Evolutionary conservation across 148 eudicot genomes (phyloP).

Genomic region (Cornus suecica): DNA sequence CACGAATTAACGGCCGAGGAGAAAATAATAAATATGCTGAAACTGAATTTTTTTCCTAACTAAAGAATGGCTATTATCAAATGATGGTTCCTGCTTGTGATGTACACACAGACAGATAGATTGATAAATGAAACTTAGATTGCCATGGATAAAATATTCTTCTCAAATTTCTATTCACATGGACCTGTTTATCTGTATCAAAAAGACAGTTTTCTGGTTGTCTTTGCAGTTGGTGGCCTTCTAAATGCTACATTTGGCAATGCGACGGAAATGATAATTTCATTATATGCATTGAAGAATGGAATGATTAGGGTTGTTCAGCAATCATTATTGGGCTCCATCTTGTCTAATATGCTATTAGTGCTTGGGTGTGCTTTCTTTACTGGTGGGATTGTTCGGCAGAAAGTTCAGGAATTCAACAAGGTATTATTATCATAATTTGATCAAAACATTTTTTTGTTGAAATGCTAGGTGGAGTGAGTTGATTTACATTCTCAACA

Average conservation of each 20-base stretch:
- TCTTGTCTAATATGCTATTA: conserved; percentile 89
- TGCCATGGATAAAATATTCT: background rate
- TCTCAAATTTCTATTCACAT: background rate
- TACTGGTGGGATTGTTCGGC: conserved; percentile 76
- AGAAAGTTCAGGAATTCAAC: conserved; percentile 69
- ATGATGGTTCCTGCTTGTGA: no score
- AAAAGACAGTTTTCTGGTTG: conserved; percentile 18
- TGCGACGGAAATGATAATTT: conserved; percentile 98
- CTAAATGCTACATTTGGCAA: conserved; percentile 98
- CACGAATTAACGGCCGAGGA: no score
- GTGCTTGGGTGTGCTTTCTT: conserved; percentile 98
- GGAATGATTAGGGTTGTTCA: conserved; percentile 97
- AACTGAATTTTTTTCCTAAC: no score
- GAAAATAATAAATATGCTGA: no score
- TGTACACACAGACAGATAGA: background rate
- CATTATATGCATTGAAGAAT: conserved; percentile 81
- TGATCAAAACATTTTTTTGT: background rate
- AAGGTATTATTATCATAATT: conserved; percentile 45
- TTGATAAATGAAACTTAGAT: background rate
- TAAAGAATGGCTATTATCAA: no score
- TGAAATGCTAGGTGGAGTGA: conserved; percentile 3
- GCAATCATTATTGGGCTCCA: conserved; percentile 90
- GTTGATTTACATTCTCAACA: conserved; percentile 1
- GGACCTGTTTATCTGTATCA: conserved; percentile 18
- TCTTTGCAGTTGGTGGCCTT: conserved; percentile 89